Percentiles rank a stretch among this genome's conserved stretches.
phyloP scores from a whole-genome alignment of 176 grass and related monocot species.

The Cenchrus fungigraminus region DNA sequence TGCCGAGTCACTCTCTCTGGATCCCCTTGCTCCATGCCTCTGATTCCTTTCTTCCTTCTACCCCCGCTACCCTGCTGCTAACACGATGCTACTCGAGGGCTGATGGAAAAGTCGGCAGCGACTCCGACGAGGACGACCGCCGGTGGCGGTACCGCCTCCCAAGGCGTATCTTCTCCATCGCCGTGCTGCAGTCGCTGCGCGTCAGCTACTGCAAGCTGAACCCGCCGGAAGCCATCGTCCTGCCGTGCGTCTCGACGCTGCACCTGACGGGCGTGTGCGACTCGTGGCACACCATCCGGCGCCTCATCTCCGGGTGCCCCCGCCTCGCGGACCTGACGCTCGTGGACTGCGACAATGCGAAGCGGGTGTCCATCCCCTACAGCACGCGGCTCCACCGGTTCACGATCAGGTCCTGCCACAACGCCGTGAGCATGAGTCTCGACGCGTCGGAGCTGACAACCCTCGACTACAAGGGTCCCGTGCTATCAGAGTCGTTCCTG shows the following conservation, averaged over 20 bases:
- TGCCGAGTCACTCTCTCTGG: no score
- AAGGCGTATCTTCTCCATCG: no score
- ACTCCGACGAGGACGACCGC: background rate
- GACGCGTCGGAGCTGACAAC: background rate
- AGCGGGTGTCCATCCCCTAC: background rate
- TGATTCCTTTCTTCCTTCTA: no score
- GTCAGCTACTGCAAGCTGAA: background rate
- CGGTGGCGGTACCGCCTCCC: no score
- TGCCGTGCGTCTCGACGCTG: background rate
- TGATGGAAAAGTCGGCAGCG: no score
- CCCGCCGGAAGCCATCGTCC: background rate
- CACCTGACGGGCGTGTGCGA: background rate
- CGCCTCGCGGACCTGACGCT: background rate
- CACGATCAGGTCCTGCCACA: constrained; percentile 2
- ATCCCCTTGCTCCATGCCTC: no score
- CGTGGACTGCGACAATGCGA: background rate
- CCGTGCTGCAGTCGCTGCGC: background rate
- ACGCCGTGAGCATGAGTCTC: background rate
- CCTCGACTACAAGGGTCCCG: background rate
- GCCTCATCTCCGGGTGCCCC: constrained; percentile 4
- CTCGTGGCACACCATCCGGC: background rate
- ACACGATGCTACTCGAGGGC: no score
- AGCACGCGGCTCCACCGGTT: constrained; percentile 2
- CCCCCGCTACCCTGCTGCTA: no score
- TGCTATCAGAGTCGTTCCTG: background rate